phyloP scores from a whole-genome alignment of 1,284 basidiomycete genomes.

The Xanthoconium separans region DNA sequence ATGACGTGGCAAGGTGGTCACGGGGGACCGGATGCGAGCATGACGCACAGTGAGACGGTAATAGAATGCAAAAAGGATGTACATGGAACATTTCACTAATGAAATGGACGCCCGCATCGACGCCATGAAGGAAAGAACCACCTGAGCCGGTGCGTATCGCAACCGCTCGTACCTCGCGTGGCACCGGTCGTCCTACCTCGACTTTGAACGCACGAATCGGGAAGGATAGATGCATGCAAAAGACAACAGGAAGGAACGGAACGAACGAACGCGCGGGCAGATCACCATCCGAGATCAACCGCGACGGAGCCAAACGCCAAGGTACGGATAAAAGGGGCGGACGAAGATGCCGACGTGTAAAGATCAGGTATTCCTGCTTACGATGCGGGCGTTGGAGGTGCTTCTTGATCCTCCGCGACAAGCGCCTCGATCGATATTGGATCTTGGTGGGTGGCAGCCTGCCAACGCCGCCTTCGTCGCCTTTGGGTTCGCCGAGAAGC shows the following conservation, averaged over 20 bases:
- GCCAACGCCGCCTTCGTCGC: constrained; percentile 62
- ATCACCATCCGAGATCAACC: constrained; percentile 20
- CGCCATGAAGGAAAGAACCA: constrained; percentile 67
- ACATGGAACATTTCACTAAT: constrained; percentile 94
- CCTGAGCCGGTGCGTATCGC: constrained; percentile 89
- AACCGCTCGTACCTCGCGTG: constrained; percentile 48
- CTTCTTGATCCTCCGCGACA: constrained; percentile 63
- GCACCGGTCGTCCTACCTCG: constrained; percentile 65
- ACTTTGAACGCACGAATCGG: constrained; percentile 46
- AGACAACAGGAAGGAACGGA: constrained; percentile 8
- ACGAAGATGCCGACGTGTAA: background rate
- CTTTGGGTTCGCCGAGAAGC: constrained; percentile 41
- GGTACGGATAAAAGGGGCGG: background rate
- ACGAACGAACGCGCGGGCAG: constrained; percentile 5
- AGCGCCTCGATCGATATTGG: constrained; percentile 59
- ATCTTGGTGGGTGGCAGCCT: constrained; percentile 56
- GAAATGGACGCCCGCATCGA: constrained; percentile 78
- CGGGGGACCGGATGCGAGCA: constrained; percentile 3
- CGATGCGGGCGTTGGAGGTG: constrained; percentile 65
- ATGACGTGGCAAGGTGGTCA: constrained; percentile 13
- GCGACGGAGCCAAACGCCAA: background rate
- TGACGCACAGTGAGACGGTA: background rate
- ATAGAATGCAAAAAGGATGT: constrained; percentile 32
- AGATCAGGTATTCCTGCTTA: constrained; percentile 34
- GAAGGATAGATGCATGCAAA: constrained; percentile 8